Evolutionary conservation across 306 rosid genomes (phyloP).

Genomic region (Abrus pulchellus): DNA sequence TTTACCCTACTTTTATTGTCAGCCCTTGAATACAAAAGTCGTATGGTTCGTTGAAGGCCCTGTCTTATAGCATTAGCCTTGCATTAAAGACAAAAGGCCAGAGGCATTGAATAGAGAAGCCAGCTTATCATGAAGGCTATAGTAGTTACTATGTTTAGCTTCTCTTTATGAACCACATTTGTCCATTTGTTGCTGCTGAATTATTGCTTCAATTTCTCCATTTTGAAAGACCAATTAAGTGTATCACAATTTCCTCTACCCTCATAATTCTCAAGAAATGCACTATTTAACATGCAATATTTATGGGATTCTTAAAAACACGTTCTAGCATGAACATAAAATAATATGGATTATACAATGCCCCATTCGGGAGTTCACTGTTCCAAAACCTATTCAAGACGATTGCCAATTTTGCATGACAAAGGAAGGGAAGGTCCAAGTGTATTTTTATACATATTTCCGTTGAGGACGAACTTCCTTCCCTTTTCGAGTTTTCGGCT

Average conservation of each 20-base stretch:
- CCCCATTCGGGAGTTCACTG: background rate
- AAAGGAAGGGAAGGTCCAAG: background rate
- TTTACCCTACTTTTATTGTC: conserved; percentile 31
- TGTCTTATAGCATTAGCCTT: conserved; percentile 21
- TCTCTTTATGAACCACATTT: conserved; percentile 16
- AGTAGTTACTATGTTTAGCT: conserved; percentile 37
- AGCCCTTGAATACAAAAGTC: conserved; percentile 27
- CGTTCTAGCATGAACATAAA: background rate
- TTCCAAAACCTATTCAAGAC: background rate
- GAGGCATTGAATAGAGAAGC: conserved; percentile 22
- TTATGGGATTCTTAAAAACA: background rate
- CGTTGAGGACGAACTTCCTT: background rate
- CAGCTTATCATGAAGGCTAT: conserved; percentile 43
- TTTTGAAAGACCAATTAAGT: conserved; percentile 4
- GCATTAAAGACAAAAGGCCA: conserved; percentile 31
- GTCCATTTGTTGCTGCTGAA: conserved; percentile 1
- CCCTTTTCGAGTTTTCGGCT: background rate
- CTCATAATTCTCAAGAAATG: background rate
- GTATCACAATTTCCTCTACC: background rate
- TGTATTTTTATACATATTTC: background rate
- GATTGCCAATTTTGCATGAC: background rate
- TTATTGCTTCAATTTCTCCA: conserved; percentile 36
- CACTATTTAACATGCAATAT: too few species aligned
- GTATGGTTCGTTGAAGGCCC: conserved; percentile 40
- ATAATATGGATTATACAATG: background rate